Percentiles rank a stretch among this genome's conserved stretches.
Evolutionary conservation across 2,329 filamentous ascomycete species (phyloP).

Genomic region (Xylaria digitata): DNA sequence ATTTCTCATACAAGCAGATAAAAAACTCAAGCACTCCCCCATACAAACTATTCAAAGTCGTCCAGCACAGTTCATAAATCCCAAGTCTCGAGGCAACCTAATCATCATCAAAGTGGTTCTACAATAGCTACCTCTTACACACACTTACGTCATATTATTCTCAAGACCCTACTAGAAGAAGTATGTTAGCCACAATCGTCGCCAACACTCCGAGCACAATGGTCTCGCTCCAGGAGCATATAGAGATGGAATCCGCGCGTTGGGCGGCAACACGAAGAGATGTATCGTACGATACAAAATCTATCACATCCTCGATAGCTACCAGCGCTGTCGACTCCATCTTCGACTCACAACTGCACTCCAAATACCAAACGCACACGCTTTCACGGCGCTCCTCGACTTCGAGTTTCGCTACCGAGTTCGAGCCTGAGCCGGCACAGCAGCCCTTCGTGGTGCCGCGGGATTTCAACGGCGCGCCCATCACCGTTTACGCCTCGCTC

Average conservation of each 20-base stretch:
- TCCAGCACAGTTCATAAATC: slow-evolving; percentile 3
- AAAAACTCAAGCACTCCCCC: slow-evolving; percentile 21
- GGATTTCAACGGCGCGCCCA: slow-evolving; percentile 43
- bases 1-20: slow-evolving; percentile 27
- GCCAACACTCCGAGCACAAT: slow-evolving; percentile 35
- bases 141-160: slow-evolving; percentile 30
- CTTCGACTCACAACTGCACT: slow-evolving; percentile 43
- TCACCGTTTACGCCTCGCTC: slow-evolving; percentile 50
- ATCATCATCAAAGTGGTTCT: background rate
- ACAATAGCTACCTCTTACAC: slow-evolving; percentile 8
- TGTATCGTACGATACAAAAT: slow-evolving; percentile 29
- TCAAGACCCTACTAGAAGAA: slow-evolving; percentile 6
- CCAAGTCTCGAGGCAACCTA: background rate
- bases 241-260: slow-evolving; percentile 42
- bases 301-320: slow-evolving; percentile 33
- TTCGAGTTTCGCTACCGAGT: slow-evolving; percentile 45
- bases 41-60: background rate
- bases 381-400: slow-evolving; percentile 46
- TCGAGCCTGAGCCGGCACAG: slow-evolving; percentile 35
- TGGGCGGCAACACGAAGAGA: slow-evolving; percentile 41
- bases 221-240: slow-evolving; percentile 44
- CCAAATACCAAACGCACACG: slow-evolving; percentile 32
- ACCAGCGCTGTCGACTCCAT: slow-evolving; percentile 32
- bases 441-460: slow-evolving; percentile 41
- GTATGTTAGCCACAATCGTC: slow-evolving; percentile 16